phyloP scores from a whole-genome alignment of 2,329 filamentous ascomycete species.

The Penicillium vulpinum region DNA sequence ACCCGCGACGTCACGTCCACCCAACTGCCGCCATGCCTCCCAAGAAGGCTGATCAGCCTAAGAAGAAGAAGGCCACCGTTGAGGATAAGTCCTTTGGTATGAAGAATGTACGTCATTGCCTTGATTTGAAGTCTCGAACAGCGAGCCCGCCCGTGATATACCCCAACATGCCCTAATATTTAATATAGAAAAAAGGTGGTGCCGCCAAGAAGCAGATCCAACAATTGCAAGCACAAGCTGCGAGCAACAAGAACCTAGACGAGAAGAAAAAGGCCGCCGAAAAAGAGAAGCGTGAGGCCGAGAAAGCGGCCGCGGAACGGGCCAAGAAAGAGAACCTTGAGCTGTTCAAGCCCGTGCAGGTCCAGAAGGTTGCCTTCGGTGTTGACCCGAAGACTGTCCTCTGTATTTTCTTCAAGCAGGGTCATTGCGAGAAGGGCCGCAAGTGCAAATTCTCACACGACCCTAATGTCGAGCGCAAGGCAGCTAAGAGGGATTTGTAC shows the following conservation, averaged over 20 bases:
- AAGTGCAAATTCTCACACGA: slow-evolving; percentile 99
- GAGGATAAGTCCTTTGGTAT: slow-evolving; percentile 99
- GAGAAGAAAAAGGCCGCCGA: slow-evolving; percentile 76
- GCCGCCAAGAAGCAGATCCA: slow-evolving; percentile 88
- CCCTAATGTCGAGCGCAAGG: slow-evolving; percentile 82
- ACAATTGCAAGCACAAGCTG: slow-evolving; percentile 72
- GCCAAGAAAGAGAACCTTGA: slow-evolving; percentile 78
- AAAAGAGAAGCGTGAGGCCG: slow-evolving; percentile 68
- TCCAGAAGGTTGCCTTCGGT: slow-evolving; percentile 97
- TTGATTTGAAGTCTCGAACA: not conserved
- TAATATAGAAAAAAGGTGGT: slow-evolving; percentile 76
- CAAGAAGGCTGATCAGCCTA: slow-evolving; percentile 47
- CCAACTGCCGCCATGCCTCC: slow-evolving; percentile 48
- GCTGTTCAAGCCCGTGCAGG: slow-evolving; percentile 86
- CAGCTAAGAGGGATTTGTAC: slow-evolving; percentile 89
- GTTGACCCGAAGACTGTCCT: slow-evolving; percentile 97
- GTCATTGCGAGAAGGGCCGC: slow-evolving; percentile 92
- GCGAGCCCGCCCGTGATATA: slow-evolving; percentile 1
- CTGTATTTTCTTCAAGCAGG: slow-evolving; percentile 96
- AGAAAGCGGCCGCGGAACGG: slow-evolving; percentile 86
- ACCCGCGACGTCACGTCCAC: slow-evolving; percentile 14
- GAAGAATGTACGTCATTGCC: slow-evolving; percentile 71
- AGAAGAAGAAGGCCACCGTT: slow-evolving; percentile 57
- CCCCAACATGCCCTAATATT: slow-evolving; percentile 19
- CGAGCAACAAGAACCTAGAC: slow-evolving; percentile 75